Base-by-base conservation (phyloP, 2,329 filamentous ascomycete genomes). In the Chalaropsis thielavioides region DNA sequence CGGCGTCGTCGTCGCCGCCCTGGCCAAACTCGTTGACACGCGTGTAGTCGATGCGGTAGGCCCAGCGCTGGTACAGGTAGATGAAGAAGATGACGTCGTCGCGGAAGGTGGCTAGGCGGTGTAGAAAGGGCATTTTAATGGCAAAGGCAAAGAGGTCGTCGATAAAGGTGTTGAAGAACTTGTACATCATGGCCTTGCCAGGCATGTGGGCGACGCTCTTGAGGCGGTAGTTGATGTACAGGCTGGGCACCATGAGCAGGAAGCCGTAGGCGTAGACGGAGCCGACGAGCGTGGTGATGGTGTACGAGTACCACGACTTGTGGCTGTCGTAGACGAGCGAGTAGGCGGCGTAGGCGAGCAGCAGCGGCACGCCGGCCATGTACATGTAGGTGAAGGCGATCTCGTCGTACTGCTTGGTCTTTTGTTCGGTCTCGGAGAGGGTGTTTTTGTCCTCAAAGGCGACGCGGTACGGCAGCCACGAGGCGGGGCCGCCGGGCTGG, bases 31-130 rank as follows among this genome's bases (percentile, higher is more conserved):
- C 94, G 75, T 99, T 99, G 73, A 99, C 88, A 68, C 94, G 85
- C 11, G 82, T 87, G 77, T 92, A 94, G 75, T 99, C 94, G 68
- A 94, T 81, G 77, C 87, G 90, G 80, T 99, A 99, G 64, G 87
- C 87, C 83, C 85, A 99, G 68, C 87, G 84, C 78, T 99, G 94
- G 76, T 99, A 99, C 3, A 99, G 71, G 77, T 96, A 99, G 67
- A 99, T 81, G 74, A 99, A 99, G 81, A 99, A 99, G 73, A 99
- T 97, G 69, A 99, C 81, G 72, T 99, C 94, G 74, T 99, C 94
- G 67, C 94, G 83, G 68, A 99, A 82, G 0, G 94, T 97, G 0
- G 94, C 91, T 62, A 99, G 80, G 17, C 94, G 85, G 75, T 99
- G 94, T 62, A 99, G 80, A 68, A 92, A 84, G 0, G 94, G 94